These are phyloP conservation scores for Malus orientalis DNA, from an alignment of 306 rosid genomes.

Conservation along the genomic window DNA sequence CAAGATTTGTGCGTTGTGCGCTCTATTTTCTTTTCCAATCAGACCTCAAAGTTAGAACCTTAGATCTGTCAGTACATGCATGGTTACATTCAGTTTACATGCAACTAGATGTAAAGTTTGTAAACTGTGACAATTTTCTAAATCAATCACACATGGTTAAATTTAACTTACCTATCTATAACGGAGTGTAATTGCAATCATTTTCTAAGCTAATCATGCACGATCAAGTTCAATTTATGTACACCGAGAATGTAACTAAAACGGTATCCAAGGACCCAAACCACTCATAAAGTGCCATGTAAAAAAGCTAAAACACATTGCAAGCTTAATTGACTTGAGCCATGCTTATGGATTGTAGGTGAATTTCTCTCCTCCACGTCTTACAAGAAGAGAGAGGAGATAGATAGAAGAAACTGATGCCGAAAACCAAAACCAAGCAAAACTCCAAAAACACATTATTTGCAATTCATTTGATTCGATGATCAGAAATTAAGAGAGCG, in stretches of 20 bases:
- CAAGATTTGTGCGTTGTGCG: too few relatives aligned
- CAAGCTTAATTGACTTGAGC: background rate
- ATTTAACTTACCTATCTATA: too few relatives aligned
- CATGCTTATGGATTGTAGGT: background rate
- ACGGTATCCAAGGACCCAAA: background rate
- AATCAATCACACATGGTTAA: too few relatives aligned
- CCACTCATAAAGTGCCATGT: background rate
- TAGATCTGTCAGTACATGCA: too few relatives aligned
- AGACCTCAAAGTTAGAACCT: too few relatives aligned
- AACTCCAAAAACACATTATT: background rate
- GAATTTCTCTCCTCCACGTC: background rate
- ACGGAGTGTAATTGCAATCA: too few relatives aligned
- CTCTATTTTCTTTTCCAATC: too few relatives aligned
- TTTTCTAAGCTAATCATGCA: background rate
- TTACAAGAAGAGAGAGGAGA: slow-evolving; percentile 2
- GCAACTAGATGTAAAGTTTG: too few relatives aligned
- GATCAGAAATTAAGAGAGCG: accelerated
- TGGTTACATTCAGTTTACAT: too few relatives aligned
- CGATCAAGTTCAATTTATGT: background rate
- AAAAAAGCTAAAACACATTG: background rate
- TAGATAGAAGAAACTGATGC: slow-evolving; percentile 17
- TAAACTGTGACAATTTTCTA: too few relatives aligned
- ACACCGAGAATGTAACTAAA: background rate
- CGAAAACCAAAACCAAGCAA: slow-evolving; percentile 28
- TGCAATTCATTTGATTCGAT: too few relatives aligned